Percentiles rank a stretch among this genome's conserved stretches.
These are phyloP conservation scores for Smittium culicis DNA, from an alignment of 371 early-diverging fungal genomes.

Conservation along the genomic window DNA sequence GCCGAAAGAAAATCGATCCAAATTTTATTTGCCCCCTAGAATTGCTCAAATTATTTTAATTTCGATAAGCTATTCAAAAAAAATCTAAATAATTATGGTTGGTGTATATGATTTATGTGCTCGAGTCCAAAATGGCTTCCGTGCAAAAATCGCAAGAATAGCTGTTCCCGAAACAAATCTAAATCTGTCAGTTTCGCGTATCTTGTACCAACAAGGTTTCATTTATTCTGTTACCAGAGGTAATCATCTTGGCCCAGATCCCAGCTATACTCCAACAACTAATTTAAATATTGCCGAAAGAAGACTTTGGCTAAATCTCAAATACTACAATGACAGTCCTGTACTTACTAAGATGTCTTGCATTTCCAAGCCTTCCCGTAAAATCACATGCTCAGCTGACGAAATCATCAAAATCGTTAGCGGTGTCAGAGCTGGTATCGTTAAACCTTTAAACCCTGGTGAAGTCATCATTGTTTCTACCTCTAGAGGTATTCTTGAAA, in stretches of 20 bases:
- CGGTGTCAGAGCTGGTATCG: slow-evolving; percentile 54
- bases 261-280: slow-evolving; percentile 52
- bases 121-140: slow-evolving; percentile 79
- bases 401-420: slow-evolving; percentile 61
- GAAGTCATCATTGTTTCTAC: slow-evolving; percentile 84
- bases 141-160: slow-evolving; percentile 59
- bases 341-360: slow-evolving; percentile 56
- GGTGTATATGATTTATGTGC: slow-evolving; percentile 82
- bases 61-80: no score
- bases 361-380: slow-evolving; percentile 69
- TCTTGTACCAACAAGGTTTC: slow-evolving; percentile 87
- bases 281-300: slow-evolving; percentile 72
- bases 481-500: slow-evolving; percentile 73
- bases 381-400: slow-evolving; percentile 57
- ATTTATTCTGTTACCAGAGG: slow-evolving; percentile 66
- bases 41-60: no score
- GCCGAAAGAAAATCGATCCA: no score
- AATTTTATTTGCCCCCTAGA: no score
- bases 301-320: slow-evolving; percentile 82
- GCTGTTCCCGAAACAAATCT: slow-evolving; percentile 82
- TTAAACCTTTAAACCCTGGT: slow-evolving; percentile 72
- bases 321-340: slow-evolving; percentile 76
- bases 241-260: slow-evolving; percentile 55
- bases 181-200: slow-evolving; percentile 67
- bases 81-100: slow-evolving; percentile 47